Evolutionary conservation across 2,329 filamentous ascomycete species (phyloP), one percentile per base, ranked within the genome.

Genomic region (Ophiostoma populinum): DNA sequence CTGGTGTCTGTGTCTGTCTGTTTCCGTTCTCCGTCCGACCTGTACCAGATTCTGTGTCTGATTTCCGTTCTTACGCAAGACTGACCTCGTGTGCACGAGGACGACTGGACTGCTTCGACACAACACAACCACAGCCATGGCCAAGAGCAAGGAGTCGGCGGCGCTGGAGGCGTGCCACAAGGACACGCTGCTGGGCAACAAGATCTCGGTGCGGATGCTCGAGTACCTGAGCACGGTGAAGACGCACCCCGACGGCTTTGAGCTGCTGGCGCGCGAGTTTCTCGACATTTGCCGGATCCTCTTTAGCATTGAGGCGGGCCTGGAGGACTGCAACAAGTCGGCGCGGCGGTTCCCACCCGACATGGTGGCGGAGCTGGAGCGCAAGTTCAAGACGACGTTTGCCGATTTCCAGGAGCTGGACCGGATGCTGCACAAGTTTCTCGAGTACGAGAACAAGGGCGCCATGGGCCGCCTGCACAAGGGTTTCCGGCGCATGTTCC

Each of bases 281-380:
- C 62, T 81, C 39, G 73, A 79, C 37, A 68, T 71, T 5, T 75
- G 69, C 49, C 65, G 72, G 36, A 67, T 73, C 27, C 58, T 80
- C 27, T 77, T 73, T 60, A 67, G 70, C n/a, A 72, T 80, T 41
- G 73, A 79, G 51, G 65, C 70, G 16, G 75, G 75, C 5, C 59
- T 80, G 35, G 52, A 55, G n/a, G 65, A 72, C 45, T 58, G 61
- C 26, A 25, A 39, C 13, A 25, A 36, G 12, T 61, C 58, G 15
- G 55, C 57, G 12, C 65, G 68, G 43, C 55, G 59, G 12, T 61
- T 79, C 13, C 70, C 75, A 0, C 46, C 54, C 5, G 73, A 79
- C 37, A 67, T 78, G 51, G 58, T 68, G 20, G 55, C 61, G n/a
- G 74, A 78, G 50, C 59, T 80, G 31, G 68, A 70, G 45, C 66